phyloP scores from a whole-genome alignment of 352 stramenopile species.

The Phytophthora sp. region DNA sequence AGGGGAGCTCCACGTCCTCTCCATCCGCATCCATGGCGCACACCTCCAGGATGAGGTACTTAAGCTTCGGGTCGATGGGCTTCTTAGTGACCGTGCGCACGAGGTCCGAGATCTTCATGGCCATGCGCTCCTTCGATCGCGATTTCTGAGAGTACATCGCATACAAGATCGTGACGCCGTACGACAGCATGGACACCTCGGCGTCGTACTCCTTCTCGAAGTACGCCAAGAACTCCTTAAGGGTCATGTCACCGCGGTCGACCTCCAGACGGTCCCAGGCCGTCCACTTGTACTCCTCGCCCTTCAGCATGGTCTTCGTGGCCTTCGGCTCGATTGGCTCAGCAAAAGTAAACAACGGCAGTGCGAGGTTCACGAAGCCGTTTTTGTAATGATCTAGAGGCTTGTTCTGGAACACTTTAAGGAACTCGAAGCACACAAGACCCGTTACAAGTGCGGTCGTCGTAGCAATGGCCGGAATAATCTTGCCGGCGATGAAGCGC shows the following conservation, averaged over 20 bases:
- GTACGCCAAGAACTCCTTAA: conserved; percentile 95
- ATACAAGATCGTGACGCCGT: conserved; percentile 93
- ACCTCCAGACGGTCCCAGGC: conserved; percentile 98
- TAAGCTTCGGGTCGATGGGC: conserved; percentile 92
- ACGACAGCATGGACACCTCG: conserved; percentile 98
- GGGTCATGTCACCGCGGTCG: conserved; percentile 95
- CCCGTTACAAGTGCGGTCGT: conserved; percentile 99
- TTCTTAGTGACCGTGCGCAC: conserved; percentile 97
- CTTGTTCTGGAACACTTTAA: conserved; percentile 94
- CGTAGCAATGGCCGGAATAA: conserved; percentile 99
- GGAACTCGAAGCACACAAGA: conserved; percentile 98
- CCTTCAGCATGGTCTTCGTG: conserved; percentile 93
- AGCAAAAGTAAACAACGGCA: conserved; percentile 98
- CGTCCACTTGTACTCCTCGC: conserved; percentile 97
- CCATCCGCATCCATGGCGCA: conserved; percentile 96
- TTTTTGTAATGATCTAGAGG: conserved; percentile 98
- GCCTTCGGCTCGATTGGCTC: conserved; percentile 95
- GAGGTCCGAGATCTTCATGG: conserved; percentile 97
- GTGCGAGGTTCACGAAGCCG: conserved; percentile 98
- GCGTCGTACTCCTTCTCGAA: conserved; percentile 97
- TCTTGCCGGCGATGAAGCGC: conserved; percentile 99
- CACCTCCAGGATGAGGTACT: conserved; percentile 97
- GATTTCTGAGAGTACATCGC: conserved; percentile 91
- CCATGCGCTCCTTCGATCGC: conserved; percentile 93
- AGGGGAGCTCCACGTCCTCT: conserved; percentile 96